Base-by-base conservation (phyloP, 139 green algal genomes). In the Tetratostichococcus sp. region DNA sequence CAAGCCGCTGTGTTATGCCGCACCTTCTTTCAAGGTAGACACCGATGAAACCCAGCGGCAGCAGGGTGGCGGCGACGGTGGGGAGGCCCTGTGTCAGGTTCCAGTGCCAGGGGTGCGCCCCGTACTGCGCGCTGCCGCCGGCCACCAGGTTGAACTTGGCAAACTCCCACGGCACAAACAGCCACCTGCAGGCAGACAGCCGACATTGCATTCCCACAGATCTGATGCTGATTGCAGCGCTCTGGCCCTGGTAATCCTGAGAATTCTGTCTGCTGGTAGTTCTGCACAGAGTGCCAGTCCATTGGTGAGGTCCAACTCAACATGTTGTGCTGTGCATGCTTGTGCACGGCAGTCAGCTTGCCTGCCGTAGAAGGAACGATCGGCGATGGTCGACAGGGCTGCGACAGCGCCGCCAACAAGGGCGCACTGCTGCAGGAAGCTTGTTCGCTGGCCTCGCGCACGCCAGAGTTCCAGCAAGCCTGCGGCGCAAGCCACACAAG, bases 51-150 rank as follows among this genome's bases (percentile, higher is more conserved):
- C 34, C 65, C 19, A 88, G 57, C 57, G 78, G 81, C 30, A 87
- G 58, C 35, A 85, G 70, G 19, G 75, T 76, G 11, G 58, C 50
- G 5, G 72, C 34, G 31, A 88, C 65, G 0, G 75, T 67, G 21
- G 82, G 84, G 16, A 88, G 34, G 25, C 82, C 81, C 42, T 82
- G 66, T 0, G 62, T 86, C 35, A 91, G 39, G 75, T 91, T 87
- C 88, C 89, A 94, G 77, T 94, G 87, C 87, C 89, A 94, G 22
- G 85, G 70, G 75, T 93, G 89, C 1, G 32, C 59, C 21, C 89
- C 89, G 65, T 94, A 94, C 66, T 76, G 39, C 11, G 67, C 72
- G n/a, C 82, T 86, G 6, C 74, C 77, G 1, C 67, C 80, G 0
- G 77, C n/a, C 17, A 93, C 65, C 30, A 94, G 32, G 71, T 94